These are phyloP conservation scores for Ceratocystis smalleyi DNA, from an alignment of 2,329 filamentous ascomycete species.

Conservation along the genomic window DNA sequence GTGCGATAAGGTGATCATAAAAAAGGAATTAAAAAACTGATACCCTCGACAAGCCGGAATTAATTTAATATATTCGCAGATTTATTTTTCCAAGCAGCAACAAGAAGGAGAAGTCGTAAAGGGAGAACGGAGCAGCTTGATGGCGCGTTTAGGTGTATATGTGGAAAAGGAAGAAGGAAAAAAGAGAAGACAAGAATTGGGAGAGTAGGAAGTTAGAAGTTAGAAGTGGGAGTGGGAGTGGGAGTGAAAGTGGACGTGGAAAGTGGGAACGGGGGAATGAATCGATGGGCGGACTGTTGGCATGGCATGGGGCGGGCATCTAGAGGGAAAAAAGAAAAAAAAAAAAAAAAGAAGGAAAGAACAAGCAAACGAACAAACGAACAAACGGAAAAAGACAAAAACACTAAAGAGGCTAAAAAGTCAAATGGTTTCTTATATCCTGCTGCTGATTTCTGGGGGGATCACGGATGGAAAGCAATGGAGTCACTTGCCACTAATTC, in stretches of 20 bases:
- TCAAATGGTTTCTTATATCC: not conserved
- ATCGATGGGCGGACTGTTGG: not conserved
- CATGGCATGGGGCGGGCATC: not conserved
- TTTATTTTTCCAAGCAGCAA: not conserved
- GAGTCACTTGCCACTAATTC: too few species aligned
- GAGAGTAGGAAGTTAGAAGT: not conserved
- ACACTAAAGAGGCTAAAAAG: conserved; percentile 9
- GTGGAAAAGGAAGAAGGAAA: not conserved
- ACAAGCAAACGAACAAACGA: not conserved
- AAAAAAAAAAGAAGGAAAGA: conserved; percentile 7
- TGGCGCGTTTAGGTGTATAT: not conserved
- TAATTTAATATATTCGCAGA: not conserved
- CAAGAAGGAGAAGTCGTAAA: not conserved
- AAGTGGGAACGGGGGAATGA: conserved; percentile 6
- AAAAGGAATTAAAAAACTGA: not conserved
- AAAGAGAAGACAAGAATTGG: not conserved
- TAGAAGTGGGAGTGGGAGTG: conserved; percentile 1
- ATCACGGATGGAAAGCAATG: conserved; percentile 9
- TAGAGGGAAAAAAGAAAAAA: conserved; percentile 6
- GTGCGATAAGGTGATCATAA: not conserved
- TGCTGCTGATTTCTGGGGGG: conserved; percentile 1
- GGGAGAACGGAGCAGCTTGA: not conserved
- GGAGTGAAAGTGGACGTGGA: not conserved
- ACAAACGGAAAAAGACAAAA: conserved; percentile 1
- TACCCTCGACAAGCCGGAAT: not conserved